Evolutionary conservation across 371 early-diverging fungal species (phyloP), one percentile per base, ranked within the genome.

Genomic region (Lichtheimia hyalospora): DNA sequence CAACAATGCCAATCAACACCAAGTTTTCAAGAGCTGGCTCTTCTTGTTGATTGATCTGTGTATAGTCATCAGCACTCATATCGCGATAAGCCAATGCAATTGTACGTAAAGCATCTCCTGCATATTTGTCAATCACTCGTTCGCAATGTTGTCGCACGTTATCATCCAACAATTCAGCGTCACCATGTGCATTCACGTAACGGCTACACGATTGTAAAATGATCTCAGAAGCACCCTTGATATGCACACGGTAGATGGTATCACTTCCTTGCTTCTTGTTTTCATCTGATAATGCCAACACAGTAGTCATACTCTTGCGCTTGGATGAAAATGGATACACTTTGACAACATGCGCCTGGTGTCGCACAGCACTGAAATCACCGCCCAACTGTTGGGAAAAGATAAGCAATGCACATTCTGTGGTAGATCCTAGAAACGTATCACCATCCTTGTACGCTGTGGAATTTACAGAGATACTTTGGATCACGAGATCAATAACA

Each of bases 401-500:
- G 40, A 86, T 86, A 53, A 99, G 82, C 41, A 99, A 70, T 3
- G 98, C 98, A 52, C 89, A 84, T 77, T 99, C 99, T 23, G 95
- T 96, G 78, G 93, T 95, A 57, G 91, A 90, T 20, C 99, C 99
- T 62, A 92, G 77, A 70, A 95, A 92, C 0, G 77, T 90, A 87
- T 53, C 81, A 18, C 66, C 87, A 44, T 82, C 90, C 69, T 93
- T 92, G 64, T 91, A 94, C 3, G 96, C 97, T 7, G 92, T 89
- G 7, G 95, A 93, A 81, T 99, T 99, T 63, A 94, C 61, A 7
- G 91, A 79, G 52, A 91, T 84, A 7, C 86, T 80, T 66, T 94
- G 88, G 5, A 79, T 55, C 8, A 91, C 50, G 23, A 83, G 34
- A 16, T 72, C 48, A 13, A 74, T 61, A 2, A 79, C 68, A 0